These are phyloP conservation scores for Pythium periplocum DNA, from an alignment of 352 stramenopile species.

Conservation along the genomic window DNA sequence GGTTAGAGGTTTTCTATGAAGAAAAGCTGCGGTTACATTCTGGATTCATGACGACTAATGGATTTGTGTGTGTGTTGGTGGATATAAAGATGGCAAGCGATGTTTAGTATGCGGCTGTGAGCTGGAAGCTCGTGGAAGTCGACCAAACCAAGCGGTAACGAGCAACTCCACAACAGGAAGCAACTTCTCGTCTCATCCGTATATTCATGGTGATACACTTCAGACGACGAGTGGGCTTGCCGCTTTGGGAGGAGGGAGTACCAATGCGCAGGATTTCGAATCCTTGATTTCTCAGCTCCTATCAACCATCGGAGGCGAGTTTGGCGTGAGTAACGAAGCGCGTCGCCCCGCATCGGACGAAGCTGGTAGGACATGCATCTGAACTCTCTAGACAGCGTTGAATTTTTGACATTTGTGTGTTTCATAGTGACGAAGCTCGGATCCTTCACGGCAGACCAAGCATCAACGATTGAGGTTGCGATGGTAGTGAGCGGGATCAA, in stretches of 20 bases:
- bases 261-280: slow-evolving; percentile 5
- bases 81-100: slow-evolving; percentile 34
- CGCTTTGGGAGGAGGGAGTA: no score
- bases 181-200: no score
- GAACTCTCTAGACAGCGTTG: background rate
- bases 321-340: slow-evolving; percentile 11
- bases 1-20: slow-evolving; percentile 22
- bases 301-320: slow-evolving; percentile 8
- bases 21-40: background rate
- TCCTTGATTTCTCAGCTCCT: slow-evolving; percentile 13
- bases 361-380: slow-evolving; percentile 7
- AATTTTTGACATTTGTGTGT: background rate
- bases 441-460: slow-evolving; percentile 62
- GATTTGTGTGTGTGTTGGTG: no score
- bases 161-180: no score
- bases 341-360: slow-evolving; percentile 14
- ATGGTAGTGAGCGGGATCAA: slow-evolving; percentile 66
- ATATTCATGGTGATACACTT: no score
- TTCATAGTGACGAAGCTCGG: slow-evolving; percentile 45
- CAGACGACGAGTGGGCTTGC: no score
- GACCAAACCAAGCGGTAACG: no score
- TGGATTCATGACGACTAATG: slow-evolving; percentile 1
- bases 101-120: slow-evolving; percentile 65
- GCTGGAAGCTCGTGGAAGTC: slow-evolving; percentile 22
- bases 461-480: slow-evolving; percentile 64